phyloP scores from a whole-genome alignment of 495 filamentous ascomycete species.

The Hypoxylon subgilvum region DNA sequence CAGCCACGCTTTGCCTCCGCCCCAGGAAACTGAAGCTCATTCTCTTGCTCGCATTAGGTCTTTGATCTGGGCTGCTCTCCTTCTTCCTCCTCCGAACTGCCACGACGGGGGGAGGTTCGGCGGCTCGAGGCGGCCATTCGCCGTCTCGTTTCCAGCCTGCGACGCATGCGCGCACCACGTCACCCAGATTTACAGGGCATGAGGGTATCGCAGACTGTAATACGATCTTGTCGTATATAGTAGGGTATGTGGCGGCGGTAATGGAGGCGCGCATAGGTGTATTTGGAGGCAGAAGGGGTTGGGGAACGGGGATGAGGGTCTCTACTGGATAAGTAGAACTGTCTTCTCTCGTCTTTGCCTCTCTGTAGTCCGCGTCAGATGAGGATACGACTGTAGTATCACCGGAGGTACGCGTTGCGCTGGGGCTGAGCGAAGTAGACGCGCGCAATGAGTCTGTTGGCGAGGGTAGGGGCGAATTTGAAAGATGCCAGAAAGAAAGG shows the following conservation, averaged over 20 bases:
- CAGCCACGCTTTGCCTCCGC: conserved; percentile 25
- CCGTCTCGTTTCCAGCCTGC: conserved; percentile 93
- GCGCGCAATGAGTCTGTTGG: conserved; percentile 29
- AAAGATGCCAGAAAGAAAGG: conserved; percentile 44
- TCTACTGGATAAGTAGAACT: conserved; percentile 46
- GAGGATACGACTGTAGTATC: conserved; percentile 37
- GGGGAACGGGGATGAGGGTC: conserved; percentile 64
- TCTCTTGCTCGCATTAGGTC: conserved; percentile 36
- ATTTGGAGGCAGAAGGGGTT: conserved; percentile 68
- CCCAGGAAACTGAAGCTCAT: conserved; percentile 45
- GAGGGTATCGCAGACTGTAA: conserved; percentile 76
- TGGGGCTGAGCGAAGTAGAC: conserved; percentile 34
- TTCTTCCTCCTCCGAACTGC: conserved; percentile 47
- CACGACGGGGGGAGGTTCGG: conserved; percentile 46
- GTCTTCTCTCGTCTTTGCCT: conserved; percentile 28
- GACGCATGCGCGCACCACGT: conserved; percentile 81
- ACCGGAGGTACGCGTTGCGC: conserved; percentile 37
- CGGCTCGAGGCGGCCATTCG: conserved; percentile 83
- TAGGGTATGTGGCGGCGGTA: conserved; percentile 70
- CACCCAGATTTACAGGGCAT: conserved; percentile 83
- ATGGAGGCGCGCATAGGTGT: conserved; percentile 78
- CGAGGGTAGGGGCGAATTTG: conserved; percentile 29
- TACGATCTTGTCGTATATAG: conserved; percentile 88
- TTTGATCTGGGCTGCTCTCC: conserved; percentile 34
- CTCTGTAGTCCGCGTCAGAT: conserved; percentile 33